Conservation (phyloP, 331 rosid species). For the Acacia concinna region DNA sequence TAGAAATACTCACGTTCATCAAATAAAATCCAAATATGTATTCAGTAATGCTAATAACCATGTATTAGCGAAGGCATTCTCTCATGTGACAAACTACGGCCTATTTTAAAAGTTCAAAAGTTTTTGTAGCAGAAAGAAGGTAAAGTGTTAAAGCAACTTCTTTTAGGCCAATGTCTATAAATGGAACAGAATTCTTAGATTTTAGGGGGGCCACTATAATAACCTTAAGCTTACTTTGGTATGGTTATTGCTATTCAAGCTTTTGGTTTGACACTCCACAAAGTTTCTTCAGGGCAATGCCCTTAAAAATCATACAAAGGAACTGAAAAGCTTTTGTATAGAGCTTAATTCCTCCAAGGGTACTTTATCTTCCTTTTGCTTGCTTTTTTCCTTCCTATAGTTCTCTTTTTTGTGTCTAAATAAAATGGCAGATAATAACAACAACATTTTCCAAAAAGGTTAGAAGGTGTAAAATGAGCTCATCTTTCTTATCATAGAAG, state of each 20-base stretch:
- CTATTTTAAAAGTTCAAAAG: neutral
- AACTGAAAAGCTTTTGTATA: neutral
- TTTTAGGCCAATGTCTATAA: neutral
- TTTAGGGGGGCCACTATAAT: neutral
- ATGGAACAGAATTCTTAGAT: neutral
- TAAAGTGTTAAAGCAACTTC: neutral
- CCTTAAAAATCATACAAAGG: neutral
- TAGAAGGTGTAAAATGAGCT: neutral
- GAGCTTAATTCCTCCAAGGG: neutral
- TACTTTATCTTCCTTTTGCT: neutral
- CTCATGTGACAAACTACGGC: neutral
- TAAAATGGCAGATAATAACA: neutral
- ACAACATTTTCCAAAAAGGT: neutral
- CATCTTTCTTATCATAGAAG: neutral
- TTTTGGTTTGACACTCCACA: neutral
- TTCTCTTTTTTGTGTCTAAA: neutral
- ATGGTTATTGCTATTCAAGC: neutral
- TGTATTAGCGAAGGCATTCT: neutral
- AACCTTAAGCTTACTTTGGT: neutral
- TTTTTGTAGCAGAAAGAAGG: neutral
- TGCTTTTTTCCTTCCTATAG: neutral
- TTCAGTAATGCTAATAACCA: neutral
- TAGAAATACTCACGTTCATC: neutral
- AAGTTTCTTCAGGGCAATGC: neutral
- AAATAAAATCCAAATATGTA: constrained; percentile 11